Conservation (phyloP, 169 alveolate species). For the Plasmodium coatneyi region DNA sequence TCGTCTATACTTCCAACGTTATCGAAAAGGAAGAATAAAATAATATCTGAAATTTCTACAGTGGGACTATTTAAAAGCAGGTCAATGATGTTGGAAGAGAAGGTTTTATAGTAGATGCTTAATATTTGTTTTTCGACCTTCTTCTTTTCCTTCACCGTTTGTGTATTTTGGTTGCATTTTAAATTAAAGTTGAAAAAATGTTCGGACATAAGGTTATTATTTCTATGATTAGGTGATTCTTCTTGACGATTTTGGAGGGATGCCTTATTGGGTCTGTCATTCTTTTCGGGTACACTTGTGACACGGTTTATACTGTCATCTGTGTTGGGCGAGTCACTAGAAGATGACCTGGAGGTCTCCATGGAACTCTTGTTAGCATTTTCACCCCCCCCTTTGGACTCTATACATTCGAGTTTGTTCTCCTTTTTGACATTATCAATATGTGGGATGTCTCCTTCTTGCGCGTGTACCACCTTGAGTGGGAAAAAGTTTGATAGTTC, state of each 20-base stretch:
- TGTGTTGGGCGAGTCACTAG: not conserved
- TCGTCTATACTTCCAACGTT: constrained; percentile 41
- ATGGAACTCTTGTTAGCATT: not conserved
- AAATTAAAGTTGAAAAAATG: constrained; percentile 41
- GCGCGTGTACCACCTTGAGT: not conserved
- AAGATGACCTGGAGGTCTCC: not conserved
- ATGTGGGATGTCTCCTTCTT: not conserved
- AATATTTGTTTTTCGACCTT: constrained; percentile 52
- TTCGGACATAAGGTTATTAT: constrained; percentile 12
- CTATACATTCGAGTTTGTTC: not conserved
- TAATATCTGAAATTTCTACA: constrained; percentile 41
- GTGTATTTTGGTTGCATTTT: constrained; percentile 44
- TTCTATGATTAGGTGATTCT: not conserved
- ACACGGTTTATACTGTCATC: not conserved
- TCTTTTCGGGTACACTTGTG: not conserved
- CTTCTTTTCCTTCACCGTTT: constrained; percentile 59
- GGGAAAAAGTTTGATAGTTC: not conserved
- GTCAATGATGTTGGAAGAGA: constrained; percentile 50
- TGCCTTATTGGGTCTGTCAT: not conserved
- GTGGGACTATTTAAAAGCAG: constrained; percentile 49
- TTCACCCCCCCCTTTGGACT: not conserved
- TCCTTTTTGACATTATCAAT: not conserved
- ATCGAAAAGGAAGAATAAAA: constrained; percentile 57
- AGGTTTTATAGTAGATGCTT: constrained; percentile 56
- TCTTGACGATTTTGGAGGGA: not conserved